Conservation (phyloP, 164 flowering plant genomes). For the Taxillus chinensis region DNA sequence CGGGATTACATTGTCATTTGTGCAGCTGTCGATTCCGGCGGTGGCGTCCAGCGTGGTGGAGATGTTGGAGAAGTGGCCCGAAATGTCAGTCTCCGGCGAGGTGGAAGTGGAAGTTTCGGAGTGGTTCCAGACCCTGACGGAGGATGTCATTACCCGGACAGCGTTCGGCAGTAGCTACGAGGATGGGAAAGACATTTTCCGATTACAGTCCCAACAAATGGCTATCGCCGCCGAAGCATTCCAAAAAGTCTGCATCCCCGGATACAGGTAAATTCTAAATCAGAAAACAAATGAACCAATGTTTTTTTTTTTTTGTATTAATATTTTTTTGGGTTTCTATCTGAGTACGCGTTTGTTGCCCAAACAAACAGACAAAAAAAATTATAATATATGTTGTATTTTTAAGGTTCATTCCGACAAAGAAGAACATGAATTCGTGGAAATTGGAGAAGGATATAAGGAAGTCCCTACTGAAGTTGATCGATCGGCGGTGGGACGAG, state of each 20-base stretch:
- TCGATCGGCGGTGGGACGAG: constrained; percentile 28
- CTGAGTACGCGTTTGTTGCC: too few species aligned
- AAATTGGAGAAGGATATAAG: constrained; percentile 60
- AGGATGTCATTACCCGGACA: constrained; percentile 63
- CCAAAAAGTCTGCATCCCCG: constrained; percentile 75
- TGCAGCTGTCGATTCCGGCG: constrained; percentile 63
- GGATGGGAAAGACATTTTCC: constrained; percentile 68
- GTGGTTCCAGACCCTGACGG: constrained; percentile 58
- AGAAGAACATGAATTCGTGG: constrained; percentile 62
- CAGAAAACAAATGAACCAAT: background rate
- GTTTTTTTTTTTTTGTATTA: too few species aligned
- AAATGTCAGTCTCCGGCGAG: constrained; percentile 20
- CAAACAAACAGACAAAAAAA: too few species aligned
- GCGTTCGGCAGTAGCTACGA: constrained; percentile 82
- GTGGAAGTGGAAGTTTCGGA: constrained; percentile 79
- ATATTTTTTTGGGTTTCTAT: too few species aligned
- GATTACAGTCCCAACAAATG: constrained; percentile 79
- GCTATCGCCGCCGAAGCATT: constrained; percentile 66
- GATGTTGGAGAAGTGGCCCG: constrained; percentile 63
- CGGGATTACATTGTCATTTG: too few species aligned
- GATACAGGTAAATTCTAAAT: constrained; percentile 42
- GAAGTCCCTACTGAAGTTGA: constrained; percentile 49
- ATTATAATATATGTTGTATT: background rate
- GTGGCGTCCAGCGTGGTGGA: constrained; percentile 56
- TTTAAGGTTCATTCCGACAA: constrained; percentile 70